Percentiles rank a stretch among this genome's conserved stretches.
These are phyloP conservation scores for Kregervanrija pseudodelftensis DNA, from an alignment of 805 yeast species.

Conservation along the genomic window DNA sequence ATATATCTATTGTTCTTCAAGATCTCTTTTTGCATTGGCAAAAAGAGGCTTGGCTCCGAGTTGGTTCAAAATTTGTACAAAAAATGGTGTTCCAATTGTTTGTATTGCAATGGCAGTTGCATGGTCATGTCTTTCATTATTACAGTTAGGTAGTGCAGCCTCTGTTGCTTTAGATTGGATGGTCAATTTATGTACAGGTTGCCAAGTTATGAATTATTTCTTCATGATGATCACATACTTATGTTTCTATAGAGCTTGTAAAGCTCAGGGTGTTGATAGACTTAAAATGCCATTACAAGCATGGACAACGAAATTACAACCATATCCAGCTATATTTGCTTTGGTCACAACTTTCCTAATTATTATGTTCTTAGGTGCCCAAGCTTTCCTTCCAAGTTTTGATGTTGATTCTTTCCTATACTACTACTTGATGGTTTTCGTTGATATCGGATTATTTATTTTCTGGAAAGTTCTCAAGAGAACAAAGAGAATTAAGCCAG, in stretches of 20 bases:
- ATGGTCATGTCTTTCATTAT: constrained; percentile 22
- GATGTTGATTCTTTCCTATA: constrained; percentile 35
- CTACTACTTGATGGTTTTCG: constrained; percentile 36
- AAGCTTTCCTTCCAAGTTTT: constrained; percentile 34
- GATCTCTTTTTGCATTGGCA: constrained; percentile 63
- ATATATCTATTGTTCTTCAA: constrained; percentile 64
- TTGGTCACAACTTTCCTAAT: constrained; percentile 29
- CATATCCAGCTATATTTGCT: constrained; percentile 23
- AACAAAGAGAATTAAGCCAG: constrained; percentile 34
- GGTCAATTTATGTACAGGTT: constrained; percentile 25
- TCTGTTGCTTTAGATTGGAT: constrained; percentile 25
- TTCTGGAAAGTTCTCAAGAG: constrained; percentile 32
- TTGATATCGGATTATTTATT: constrained; percentile 29
- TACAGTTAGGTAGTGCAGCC: constrained; percentile 31
- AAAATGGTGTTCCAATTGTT: constrained; percentile 47
- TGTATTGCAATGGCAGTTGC: constrained; percentile 28
- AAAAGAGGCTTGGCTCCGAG: constrained; percentile 68
- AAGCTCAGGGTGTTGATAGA: constrained; percentile 47
- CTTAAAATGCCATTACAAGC: constrained; percentile 38
- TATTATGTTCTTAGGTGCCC: constrained; percentile 32
- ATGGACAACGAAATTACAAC: constrained; percentile 38
- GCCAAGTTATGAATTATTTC: constrained; percentile 23
- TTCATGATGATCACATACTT: constrained; percentile 43
- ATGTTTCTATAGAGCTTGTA: constrained; percentile 56
- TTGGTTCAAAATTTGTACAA: constrained; percentile 53